A percentile compares a stretch with the other conserved stretches of the same genome.
Evolutionary conservation across 2,329 filamentous ascomycete species (phyloP).

Genomic region (Sporothrix pallida): DNA sequence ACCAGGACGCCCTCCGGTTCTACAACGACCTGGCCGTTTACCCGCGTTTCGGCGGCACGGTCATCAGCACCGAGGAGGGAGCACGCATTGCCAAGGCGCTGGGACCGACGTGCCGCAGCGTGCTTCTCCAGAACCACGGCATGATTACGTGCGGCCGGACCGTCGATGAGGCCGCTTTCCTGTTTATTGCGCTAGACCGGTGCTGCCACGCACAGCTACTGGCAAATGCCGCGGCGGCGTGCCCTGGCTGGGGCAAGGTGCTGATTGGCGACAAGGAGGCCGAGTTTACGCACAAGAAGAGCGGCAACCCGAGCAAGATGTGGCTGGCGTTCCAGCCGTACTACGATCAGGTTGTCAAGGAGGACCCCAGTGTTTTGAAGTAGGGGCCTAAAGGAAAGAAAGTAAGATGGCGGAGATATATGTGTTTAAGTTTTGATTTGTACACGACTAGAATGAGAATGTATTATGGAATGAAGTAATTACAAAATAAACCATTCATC

Average conservation of each 20-base stretch:
- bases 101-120: slow-evolving; percentile 63
- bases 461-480: neutral
- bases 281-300: slow-evolving; percentile 39
- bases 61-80: slow-evolving; percentile 67
- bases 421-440: neutral
- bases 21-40: slow-evolving; percentile 71
- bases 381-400: slow-evolving; percentile 61
- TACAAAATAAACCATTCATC: neutral
- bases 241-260: slow-evolving; percentile 32
- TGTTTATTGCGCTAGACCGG: slow-evolving; percentile 71
- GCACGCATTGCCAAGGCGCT: slow-evolving; percentile 66
- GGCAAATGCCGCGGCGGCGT: slow-evolving; percentile 29
- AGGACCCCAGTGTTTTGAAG: neutral
- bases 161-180: slow-evolving; percentile 74
- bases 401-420: neutral
- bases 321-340: slow-evolving; percentile 58
- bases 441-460: slow-evolving; percentile 2
- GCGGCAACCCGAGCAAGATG: slow-evolving; percentile 56
- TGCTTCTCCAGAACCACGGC: slow-evolving; percentile 73
- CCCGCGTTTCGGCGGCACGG: slow-evolving; percentile 57
- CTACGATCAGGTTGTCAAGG: slow-evolving; percentile 43
- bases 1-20: slow-evolving; percentile 68
- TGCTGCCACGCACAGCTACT: slow-evolving; percentile 70
- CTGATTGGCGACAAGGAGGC: slow-evolving; percentile 47
- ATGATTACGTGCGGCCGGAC: slow-evolving; percentile 72